Evolutionary conservation across 306 rosid species (phyloP).

Genomic region (apple (Malus domestica)): ASM211411v1 NC_041791.1:4801001-4801500

Average conservation of each 20-base stretch:
- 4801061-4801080: neutral
- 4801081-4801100: neutral
- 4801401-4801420: neutral
- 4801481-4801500: neutral
- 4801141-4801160: neutral
- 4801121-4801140: too few species aligned
- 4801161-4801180: neutral
- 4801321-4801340: neutral
- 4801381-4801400: neutral
- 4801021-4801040: slow-evolving; percentile 68
- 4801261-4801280: neutral
- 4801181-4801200: neutral
- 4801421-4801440: neutral
- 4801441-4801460: neutral
- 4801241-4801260: neutral
- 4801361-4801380: neutral
- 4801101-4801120: neutral
- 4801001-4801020: slow-evolving; percentile 47
- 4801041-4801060: slow-evolving; percentile 43
- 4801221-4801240: neutral
- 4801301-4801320: neutral
- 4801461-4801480: neutral
- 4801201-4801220: neutral
- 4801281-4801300: neutral
- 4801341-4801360: neutral